Evolutionary conservation across 2,329 filamentous ascomycete genomes (phyloP), one percentile per base, ranked within the genome.

Genomic region (Aspergillus carbonarius): DNA sequence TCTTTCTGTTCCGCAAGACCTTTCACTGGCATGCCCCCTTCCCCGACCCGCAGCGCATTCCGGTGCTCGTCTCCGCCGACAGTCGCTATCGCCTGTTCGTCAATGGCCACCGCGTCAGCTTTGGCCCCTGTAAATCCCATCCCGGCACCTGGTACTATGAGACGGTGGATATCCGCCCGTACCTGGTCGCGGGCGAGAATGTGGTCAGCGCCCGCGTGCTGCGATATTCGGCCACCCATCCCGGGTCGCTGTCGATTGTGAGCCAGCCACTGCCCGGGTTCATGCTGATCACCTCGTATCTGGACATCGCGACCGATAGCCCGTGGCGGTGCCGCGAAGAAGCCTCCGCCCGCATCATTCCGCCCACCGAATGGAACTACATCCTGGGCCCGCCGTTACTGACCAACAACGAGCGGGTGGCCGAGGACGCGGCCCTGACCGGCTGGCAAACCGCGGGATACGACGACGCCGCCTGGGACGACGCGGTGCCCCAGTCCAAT

Each of bases 1-100:
- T 53, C 12, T 56, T 60, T 15, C 55, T 47, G 8, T 58, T 60
- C 40, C 51, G 59, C 6, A 55, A 55, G 13, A 39, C 47, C 6
- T 60, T 58, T 8, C 18, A 23, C 27, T 52, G 49, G 49, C 4
- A 15, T 1, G n/a, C n/a, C n/a, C n/a, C n/a, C n/a, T n/a, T n/a
- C n/a, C n/a, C n/a, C n/a, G n/a, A 23, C 4, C 15, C 23, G 5
- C 10, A 18, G 0, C 8, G 12, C 4, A 6, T 18, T 3, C 10
- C 27, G 1, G 17, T 60, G 2, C 51, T 55, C n/a, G 39, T 58
- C 40, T 60, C 59, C 7, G 59, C 59, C 7, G 55, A 60, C 25
- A 58, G 55, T 3, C 59, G 59, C 4, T 60, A 60, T 20, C 47
- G 55, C 10, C 47, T 60, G 1, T 60, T 52, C 47, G 17, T 60